Conservation (phyloP, 305 asterid species). For the Ruellia speciosa region DNA sequence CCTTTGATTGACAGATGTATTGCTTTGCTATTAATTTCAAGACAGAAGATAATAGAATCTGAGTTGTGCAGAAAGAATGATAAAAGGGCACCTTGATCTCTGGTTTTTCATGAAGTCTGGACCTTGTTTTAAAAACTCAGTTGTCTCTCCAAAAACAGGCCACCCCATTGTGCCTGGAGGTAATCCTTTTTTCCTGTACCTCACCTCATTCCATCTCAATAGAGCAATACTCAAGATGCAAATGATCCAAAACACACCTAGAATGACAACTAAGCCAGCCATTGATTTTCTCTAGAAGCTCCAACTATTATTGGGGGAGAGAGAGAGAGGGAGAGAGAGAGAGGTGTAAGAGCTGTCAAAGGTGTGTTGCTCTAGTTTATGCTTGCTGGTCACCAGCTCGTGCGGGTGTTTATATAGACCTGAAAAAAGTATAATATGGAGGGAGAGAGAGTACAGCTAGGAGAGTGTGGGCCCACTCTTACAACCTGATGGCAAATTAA, state of each 20-base stretch:
- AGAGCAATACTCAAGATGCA: constrained; percentile 59
- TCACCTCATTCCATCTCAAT: constrained; percentile 77
- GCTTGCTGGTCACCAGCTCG: constrained; percentile 56
- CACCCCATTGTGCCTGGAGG: constrained; percentile 99
- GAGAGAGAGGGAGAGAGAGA: constrained; percentile 25
- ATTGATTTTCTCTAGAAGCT: constrained; percentile 45
- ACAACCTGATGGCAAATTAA: constrained; percentile 33
- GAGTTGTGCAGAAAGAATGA: constrained; percentile 17
- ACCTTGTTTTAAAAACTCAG: constrained; percentile 87
- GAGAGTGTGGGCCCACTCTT: constrained; percentile 24
- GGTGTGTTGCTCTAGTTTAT: constrained; percentile 38
- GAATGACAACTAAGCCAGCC: constrained; percentile 51
- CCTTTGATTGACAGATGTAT: background rate
- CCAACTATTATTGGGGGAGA: constrained; percentile 30
- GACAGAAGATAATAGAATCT: constrained; percentile 9
- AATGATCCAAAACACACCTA: constrained; percentile 52
- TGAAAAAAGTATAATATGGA: constrained; percentile 28
- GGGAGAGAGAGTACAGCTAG: background rate
- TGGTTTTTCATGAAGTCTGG: constrained; percentile 85
- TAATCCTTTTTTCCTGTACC: constrained; percentile 67
- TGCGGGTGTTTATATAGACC: constrained; percentile 84
- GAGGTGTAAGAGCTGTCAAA: constrained; percentile 31
- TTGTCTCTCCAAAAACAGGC: constrained; percentile 95
- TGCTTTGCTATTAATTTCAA: background rate
- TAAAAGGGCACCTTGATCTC: constrained; percentile 60